Evolutionary conservation across 805 yeast genomes (phyloP).

Genomic region (Dipodascopsis uninucleata): DNA sequence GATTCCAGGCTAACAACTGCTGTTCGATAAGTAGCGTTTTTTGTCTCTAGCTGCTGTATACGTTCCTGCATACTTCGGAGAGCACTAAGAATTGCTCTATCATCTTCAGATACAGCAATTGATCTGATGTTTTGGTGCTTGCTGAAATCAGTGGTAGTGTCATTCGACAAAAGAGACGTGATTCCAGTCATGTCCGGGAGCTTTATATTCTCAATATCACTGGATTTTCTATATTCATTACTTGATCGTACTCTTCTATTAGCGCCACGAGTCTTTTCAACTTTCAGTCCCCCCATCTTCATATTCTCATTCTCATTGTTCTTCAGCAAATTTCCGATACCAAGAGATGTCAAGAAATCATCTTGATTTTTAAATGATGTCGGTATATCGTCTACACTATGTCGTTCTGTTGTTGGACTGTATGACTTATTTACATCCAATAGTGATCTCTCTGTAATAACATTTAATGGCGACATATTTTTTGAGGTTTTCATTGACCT

Average conservation of each 20-base stretch:
- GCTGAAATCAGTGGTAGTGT: constrained; percentile 1
- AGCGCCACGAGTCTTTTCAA: neutral
- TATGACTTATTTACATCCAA: constrained; percentile 12
- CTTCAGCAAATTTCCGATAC: too few species aligned
- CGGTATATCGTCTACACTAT: constrained; percentile 11
- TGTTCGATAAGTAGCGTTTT: constrained; percentile 14
- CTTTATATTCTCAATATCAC: constrained; percentile 5
- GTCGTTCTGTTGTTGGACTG: neutral
- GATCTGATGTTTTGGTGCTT: constrained; percentile 18
- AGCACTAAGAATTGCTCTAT: constrained; percentile 21
- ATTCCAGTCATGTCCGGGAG: constrained; percentile 27
- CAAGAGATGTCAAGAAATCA: constrained; percentile 16
- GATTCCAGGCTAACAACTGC: constrained; percentile 10
- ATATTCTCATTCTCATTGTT: neutral
- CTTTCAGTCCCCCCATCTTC: neutral
- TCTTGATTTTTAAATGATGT: constrained; percentile 14
- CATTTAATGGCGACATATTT: neutral
- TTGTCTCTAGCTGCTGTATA: constrained; percentile 18
- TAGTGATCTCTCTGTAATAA: constrained; percentile 9
- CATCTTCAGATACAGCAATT: constrained; percentile 25
- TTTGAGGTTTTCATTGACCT: constrained; percentile 1
- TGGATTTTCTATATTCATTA: neutral
- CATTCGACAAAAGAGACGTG: constrained; percentile 17
- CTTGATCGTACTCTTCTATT: neutral
- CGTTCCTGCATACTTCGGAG: constrained; percentile 21